Conservation (phyloP, 2,329 filamentous ascomycete species). For the Clonostachys chloroleuca region DNA sequence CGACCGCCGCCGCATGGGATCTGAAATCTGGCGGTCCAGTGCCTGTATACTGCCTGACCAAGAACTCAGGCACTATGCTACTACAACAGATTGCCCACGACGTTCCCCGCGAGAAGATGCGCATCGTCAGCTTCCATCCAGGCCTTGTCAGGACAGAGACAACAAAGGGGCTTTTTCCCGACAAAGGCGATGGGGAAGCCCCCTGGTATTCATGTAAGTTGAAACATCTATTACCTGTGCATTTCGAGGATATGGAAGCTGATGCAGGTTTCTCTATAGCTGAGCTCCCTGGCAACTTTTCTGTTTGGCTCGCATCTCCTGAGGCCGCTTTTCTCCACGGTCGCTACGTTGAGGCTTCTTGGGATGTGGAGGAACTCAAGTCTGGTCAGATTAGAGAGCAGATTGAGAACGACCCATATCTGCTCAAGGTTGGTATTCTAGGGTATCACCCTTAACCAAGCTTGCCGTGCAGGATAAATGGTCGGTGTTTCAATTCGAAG, state of each 20-base stretch:
- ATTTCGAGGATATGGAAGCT: too few relatives aligned
- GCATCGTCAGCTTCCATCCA: slow-evolving; percentile 15
- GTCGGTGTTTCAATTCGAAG: too few relatives aligned
- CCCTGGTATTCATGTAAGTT: too few relatives aligned
- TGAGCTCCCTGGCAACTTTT: slow-evolving; percentile 16
- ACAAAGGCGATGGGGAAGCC: too few relatives aligned
- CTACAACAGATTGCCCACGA: slow-evolving; percentile 31
- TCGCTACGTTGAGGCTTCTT: slow-evolving; percentile 30
- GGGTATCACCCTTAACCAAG: not conserved
- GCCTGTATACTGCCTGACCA: slow-evolving; percentile 27
- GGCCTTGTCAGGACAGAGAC: slow-evolving; percentile 5
- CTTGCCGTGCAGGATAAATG: too few relatives aligned
- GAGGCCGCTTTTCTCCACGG: slow-evolving; percentile 32
- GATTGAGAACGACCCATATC: slow-evolving; percentile 5
- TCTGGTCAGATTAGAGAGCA: slow-evolving; percentile 3
- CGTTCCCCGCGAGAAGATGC: slow-evolving; percentile 11
- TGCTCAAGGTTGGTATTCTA: slow-evolving; percentile 4
- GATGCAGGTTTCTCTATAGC: not conserved
- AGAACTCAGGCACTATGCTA: slow-evolving; percentile 24
- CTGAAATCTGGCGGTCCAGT: too few relatives aligned
- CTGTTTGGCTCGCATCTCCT: slow-evolving; percentile 28
- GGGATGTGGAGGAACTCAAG: slow-evolving; percentile 26
- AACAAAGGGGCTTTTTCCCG: too few relatives aligned
- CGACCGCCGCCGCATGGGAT: too few relatives aligned
- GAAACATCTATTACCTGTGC: too few relatives aligned